Evolutionary conservation across 768 basidiomycete species (phyloP), one percentile per base, ranked within the genome.

Genomic region (Tricholoma sp.): DNA sequence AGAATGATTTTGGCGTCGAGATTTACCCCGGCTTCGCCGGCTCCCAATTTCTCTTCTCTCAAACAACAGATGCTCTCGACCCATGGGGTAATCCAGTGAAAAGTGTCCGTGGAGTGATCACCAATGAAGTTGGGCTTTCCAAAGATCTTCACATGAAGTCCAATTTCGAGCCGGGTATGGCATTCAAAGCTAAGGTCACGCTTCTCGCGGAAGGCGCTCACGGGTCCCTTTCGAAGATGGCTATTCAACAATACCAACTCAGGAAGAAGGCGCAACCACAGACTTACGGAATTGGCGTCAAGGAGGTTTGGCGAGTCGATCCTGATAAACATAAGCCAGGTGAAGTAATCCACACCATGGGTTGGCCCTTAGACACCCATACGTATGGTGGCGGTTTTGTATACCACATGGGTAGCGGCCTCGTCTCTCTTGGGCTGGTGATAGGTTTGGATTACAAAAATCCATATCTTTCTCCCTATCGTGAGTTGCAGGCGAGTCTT

Each of bases 11-110:
- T 49, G 96, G 94, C 24, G 92, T 97, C 27, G 97, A 99, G 70
- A 85, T 99, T 22, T 99, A 98, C 68, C 90, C 97, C 2, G 96
- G 97, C 4, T 98, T 98, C 64, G 93, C 94, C 0, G 97, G 90
- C n/a, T 88, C 95, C 0, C 81, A 85, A 31, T 70, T 97, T 12
- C 79, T 98, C 0, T 86, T 89, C 60, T 79, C 82, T 47, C 77
- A 84, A 4, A 82, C 84, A 58, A 51, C 64, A 8, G 75, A 79
- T 54, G 66, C 77, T 5, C 18, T 55, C 2, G 77, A 79, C 61
- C 64, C 73, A 0, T 76, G 73, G 75, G 75, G 75, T 0, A 64
- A 68, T 29, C 55, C 63, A 67, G 87, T 73, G 61, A 74, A 67
- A 56, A 80, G 71, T 55, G 87, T 94, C 10, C 76, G 75, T 31